Evolutionary conservation across 495 filamentous ascomycete genomes (phyloP), one percentile per base, ranked within the genome.

Genomic region (Daldinia childiae): DNA sequence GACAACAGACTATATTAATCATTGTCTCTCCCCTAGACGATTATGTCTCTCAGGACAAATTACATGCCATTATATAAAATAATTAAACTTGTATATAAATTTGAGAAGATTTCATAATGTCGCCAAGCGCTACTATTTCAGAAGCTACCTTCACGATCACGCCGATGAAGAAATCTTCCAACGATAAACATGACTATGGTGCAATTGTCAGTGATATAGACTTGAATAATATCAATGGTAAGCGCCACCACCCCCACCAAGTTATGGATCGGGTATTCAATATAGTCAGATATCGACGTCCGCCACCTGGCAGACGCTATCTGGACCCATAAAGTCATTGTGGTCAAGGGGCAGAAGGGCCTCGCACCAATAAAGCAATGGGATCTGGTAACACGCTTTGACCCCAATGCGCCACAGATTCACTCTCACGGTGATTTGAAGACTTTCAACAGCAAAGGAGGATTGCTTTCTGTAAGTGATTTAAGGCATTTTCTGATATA

Each of bases 321-420:
- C 57, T 81, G 78, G 76, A 76, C 66, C 2, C 78, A 82, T 64
- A 79, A 83, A 54, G 75, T 83, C 11, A 54, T 82, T 8, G 71
- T 82, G 19, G 74, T 83, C 19, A 83, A 79, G 64, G 75, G 69
- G 12, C 81, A 83, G 66, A 69, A 80, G 17, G 66, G 80, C 29
- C 73, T 83, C 9, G 51, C 67, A 19, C 80, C 81, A 1, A 66
- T 68, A 4, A 82, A 82, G 63, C 80, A 83, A 38, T 83, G 79
- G 80, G 79, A 83, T 38, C 72, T 83, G 1, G 74, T 83, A 14
- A 79, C 78, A 6, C 76, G 79, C 6, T 77, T 83, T 29, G 81
- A 83, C 45, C 80, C 79, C 9, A 63, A 71, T 6, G 77, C 81
- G 4, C 76, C 64, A 0, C 74, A 76, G 24, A 74, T 79, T 11